Conservation (phyloP, 345 rosid species). For the Syzygium aqueum region DNA sequence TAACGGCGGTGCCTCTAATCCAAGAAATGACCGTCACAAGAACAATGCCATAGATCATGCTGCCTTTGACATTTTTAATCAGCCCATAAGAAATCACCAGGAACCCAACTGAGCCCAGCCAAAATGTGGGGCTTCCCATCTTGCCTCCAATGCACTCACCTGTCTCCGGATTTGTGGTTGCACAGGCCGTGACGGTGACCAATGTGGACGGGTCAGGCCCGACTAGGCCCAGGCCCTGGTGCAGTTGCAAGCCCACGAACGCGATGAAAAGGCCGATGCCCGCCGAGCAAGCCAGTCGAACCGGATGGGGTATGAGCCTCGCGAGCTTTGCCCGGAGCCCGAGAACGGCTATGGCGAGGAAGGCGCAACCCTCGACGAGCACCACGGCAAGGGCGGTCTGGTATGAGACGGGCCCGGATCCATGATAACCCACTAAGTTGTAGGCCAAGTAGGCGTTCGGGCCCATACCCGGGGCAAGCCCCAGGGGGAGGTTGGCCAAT, state of each 20-base stretch:
- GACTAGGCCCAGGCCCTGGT: conserved; percentile 74
- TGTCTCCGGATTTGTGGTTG: conserved; percentile 28
- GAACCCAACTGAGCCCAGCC: conserved; percentile 66
- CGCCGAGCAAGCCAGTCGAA: conserved; percentile 54
- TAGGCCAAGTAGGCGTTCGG: conserved; percentile 74
- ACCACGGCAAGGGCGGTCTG: conserved; percentile 64
- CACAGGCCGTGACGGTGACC: conserved; percentile 60
- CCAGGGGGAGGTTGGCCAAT: conserved; percentile 73
- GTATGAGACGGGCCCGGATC: conserved; percentile 67
- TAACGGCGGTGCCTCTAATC: conserved; percentile 67
- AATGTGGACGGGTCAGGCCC: conserved; percentile 71
- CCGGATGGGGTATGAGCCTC: conserved; percentile 53
- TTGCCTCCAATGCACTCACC: conserved; percentile 56
- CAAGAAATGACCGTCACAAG: conserved; percentile 71
- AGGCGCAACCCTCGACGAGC: conserved; percentile 54
- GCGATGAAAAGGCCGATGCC: conserved; percentile 89
- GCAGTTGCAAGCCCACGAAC: conserved; percentile 67
- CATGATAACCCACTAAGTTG: conserved; percentile 74
- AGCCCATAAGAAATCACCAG: conserved; percentile 56
- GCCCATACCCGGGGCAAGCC: conserved; percentile 91
- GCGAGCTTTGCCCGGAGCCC: conserved; percentile 67
- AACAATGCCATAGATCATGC: conserved; percentile 74
- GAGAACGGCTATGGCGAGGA: conserved; percentile 39
- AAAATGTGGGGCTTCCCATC: conserved; percentile 75
- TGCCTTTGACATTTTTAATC: conserved; percentile 62